Evolutionary conservation across 1,284 basidiomycete species (phyloP), one percentile per base, ranked within the genome.

Genomic region (Violaceomyces palustris): DNA sequence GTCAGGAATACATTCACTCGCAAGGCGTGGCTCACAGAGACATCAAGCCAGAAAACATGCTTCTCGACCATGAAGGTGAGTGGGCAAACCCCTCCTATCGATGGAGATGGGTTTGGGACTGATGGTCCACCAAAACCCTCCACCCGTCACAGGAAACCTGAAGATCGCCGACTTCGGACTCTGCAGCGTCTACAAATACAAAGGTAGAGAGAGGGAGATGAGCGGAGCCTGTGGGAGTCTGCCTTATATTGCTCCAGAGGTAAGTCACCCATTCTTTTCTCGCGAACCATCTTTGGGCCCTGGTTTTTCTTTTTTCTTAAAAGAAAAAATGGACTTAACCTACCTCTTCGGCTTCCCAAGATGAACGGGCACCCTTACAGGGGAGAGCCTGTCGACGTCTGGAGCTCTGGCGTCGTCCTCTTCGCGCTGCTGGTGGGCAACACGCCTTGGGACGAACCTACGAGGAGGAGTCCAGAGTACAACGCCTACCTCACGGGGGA

Each of bases 361-460:
- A 70, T 69, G 67, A 67, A 56, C 32, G 71, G 71, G 15, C 59
- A 74, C 54, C 76, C 87, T 0, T 98, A 97, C 74, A 76, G 82
- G 21, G 93, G 90, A 4, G 89, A 94, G 60, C 90, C 92, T 0
- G 83, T 97, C 28, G 93, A 98, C 73, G 83, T 73, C 3, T 98
- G 93, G 93, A 90, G 89, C 1, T 82, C 88, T 40, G 94, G 94
- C 1, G 87, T 97, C n/a, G 93, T 98, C 27, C 78, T 98, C 1
- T 97, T 89, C 71, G 90, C 93, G 0, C 77, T 97, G 48, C 79
- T 98, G 0, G 85, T 83, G 4, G 93, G 93, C 39, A 97, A 94
- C 71, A 97, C 93, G 0, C 94, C 93, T 1, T 98, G 93, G 93
- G 93, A 97, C 69, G 87, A 94, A 69, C 91, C 93, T 3, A 90